Evolutionary conservation across 257 asterid species (phyloP).

Genomic region (Nicotiana undulata): DNA sequence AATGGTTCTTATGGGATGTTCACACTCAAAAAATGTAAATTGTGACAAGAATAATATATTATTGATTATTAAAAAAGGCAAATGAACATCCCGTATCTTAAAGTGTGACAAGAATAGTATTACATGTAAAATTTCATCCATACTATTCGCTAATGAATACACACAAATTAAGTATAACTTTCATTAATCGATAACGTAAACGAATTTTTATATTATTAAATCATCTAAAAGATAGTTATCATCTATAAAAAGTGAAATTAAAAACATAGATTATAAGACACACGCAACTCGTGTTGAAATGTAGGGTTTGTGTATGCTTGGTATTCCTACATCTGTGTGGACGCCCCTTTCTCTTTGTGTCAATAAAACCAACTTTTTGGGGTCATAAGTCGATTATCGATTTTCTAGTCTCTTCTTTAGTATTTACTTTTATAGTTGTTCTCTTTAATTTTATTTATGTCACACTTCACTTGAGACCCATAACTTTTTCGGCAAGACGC

Average conservation of each 20-base stretch:
- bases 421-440: neutral
- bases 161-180: too few species aligned
- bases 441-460: neutral
- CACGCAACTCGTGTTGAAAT: neutral
- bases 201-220: too few species aligned
- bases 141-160: too few species aligned
- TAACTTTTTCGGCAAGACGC: slow-evolving; percentile 40
- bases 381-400: slow-evolving; percentile 25
- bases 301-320: slow-evolving; percentile 26
- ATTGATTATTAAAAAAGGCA: too few species aligned
- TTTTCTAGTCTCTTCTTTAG: slow-evolving; percentile 23
- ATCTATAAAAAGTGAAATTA: slow-evolving; percentile 11
- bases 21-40: neutral
- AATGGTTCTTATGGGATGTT: too few species aligned
- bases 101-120: neutral
- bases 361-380: slow-evolving; percentile 33
- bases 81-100: neutral
- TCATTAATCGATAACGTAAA: too few species aligned
- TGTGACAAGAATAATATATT: neutral
- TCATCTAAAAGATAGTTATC: neutral
- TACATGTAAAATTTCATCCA: neutral
- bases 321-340: slow-evolving; percentile 51
- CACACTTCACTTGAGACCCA: neutral
- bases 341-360: slow-evolving; percentile 16
- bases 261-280: slow-evolving; percentile 11